A percentile compares a stretch with the other conserved stretches of the same genome.
These are phyloP conservation scores for Xylaria sp. DNA, from an alignment of 2,329 filamentous ascomycete genomes.

Conservation along the genomic window DNA sequence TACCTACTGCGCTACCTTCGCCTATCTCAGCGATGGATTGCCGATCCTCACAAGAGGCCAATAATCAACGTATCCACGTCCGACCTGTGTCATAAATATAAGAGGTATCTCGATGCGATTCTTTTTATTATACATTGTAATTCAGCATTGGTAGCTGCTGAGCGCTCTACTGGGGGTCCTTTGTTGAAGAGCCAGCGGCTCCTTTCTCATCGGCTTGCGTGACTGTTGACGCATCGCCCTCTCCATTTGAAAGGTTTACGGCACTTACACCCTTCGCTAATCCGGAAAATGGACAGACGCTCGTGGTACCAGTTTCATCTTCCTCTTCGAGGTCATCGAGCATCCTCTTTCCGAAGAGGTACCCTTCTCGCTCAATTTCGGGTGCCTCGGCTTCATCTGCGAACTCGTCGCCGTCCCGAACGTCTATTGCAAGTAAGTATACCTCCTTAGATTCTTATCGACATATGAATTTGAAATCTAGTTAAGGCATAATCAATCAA, in stretches of 20 bases:
- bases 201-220: conserved; percentile 11
- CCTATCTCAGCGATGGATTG: not conserved
- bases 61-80: not conserved
- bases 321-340: conserved; percentile 55
- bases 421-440: conserved; percentile 45
- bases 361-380: conserved; percentile 70
- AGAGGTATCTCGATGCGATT: conserved; percentile 8
- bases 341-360: conserved; percentile 71
- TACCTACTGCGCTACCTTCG: too few species aligned
- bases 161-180: not conserved
- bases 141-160: not conserved
- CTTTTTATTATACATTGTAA: conserved; percentile 21
- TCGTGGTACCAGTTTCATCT: conserved; percentile 42
- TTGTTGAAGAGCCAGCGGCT: not conserved
- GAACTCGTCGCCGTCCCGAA: conserved; percentile 72
- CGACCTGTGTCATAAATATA: not conserved
- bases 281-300: conserved; percentile 44
- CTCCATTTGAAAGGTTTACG: conserved; percentile 14
- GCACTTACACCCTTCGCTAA: conserved; percentile 29
- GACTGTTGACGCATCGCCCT: conserved; percentile 1
- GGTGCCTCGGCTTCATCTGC: conserved; percentile 58
- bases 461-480: not conserved
- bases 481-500: too few species aligned
- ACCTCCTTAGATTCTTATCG: not conserved
- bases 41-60: not conserved